A percentile compares a stretch with the other conserved stretches of the same genome.
Conservation (phyloP, 306 rosid species). For the Castanopsis chinensis region DNA sequence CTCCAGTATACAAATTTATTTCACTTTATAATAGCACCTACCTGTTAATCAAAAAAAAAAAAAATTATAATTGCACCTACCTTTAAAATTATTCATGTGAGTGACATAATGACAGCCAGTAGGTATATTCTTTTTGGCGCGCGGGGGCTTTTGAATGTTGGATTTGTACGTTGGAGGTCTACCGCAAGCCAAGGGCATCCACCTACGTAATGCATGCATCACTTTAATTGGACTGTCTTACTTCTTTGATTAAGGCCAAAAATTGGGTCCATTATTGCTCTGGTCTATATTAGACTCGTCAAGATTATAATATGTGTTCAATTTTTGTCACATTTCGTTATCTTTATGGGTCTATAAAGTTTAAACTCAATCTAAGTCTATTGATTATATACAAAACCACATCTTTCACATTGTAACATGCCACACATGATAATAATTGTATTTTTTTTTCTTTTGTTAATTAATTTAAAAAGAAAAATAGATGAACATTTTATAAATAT, state of each 20-base stretch:
- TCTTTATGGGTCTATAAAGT: rapidly evolving
- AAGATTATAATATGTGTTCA: too few species aligned
- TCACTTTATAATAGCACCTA: not conserved
- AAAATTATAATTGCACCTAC: not conserved
- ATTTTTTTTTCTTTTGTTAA: too few species aligned
- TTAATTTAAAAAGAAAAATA: too few species aligned
- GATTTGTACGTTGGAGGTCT: conserved; percentile 17
- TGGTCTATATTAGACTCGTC: rapidly evolving
- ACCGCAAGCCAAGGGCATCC: not conserved
- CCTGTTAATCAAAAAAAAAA: too few species aligned
- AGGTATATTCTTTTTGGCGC: conserved; percentile 31
- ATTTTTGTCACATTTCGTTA: too few species aligned
- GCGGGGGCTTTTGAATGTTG: conserved; percentile 26
- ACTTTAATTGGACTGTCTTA: not conserved
- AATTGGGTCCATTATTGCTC: too few species aligned
- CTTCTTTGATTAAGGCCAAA: too few species aligned
- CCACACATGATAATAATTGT: too few species aligned
- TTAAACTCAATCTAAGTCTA: too few species aligned
- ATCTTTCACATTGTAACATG: too few species aligned
- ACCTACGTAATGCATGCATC: not conserved
- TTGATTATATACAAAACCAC: too few species aligned
- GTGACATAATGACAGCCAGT: conserved; percentile 15
- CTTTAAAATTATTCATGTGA: conserved; percentile 14
- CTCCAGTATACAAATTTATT: not conserved
- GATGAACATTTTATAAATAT: too few species aligned